Percentiles rank a stretch among this genome's conserved stretches.
These are phyloP conservation scores for Solanum paucissectum DNA, from an alignment of 257 asterid species.

Conservation along the genomic window DNA sequence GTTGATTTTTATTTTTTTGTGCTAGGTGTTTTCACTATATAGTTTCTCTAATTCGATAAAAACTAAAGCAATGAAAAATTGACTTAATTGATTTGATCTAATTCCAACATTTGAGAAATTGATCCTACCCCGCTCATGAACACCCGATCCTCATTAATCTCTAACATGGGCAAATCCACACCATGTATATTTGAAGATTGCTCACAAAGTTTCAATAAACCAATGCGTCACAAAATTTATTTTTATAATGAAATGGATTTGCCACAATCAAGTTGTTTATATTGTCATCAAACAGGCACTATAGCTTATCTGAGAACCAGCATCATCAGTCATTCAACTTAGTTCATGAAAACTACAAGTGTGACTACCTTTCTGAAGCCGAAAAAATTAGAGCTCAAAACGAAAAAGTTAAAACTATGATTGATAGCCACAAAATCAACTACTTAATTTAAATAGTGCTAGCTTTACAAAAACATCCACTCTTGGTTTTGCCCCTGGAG, in stretches of 20 bases:
- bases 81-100: background rate
- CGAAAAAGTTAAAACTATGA: background rate
- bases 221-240: background rate
- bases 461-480: background rate
- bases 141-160: background rate
- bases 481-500: background rate
- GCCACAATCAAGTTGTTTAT: background rate
- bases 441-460: background rate
- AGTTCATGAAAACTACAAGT: background rate
- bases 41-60: background rate
- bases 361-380: background rate
- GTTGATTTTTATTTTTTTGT: background rate
- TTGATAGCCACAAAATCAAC: background rate
- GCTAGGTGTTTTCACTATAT: background rate
- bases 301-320: background rate
- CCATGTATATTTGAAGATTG: background rate
- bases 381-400: background rate
- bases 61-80: background rate
- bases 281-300: background rate
- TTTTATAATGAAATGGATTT: background rate
- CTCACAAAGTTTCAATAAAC: no score
- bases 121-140: background rate
- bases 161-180: background rate
- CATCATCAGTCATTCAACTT: background rate
- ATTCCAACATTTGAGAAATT: background rate